Evolutionary conservation across 345 rosid species (phyloP).

Genomic region (Eucalyptus tenuipes): DNA sequence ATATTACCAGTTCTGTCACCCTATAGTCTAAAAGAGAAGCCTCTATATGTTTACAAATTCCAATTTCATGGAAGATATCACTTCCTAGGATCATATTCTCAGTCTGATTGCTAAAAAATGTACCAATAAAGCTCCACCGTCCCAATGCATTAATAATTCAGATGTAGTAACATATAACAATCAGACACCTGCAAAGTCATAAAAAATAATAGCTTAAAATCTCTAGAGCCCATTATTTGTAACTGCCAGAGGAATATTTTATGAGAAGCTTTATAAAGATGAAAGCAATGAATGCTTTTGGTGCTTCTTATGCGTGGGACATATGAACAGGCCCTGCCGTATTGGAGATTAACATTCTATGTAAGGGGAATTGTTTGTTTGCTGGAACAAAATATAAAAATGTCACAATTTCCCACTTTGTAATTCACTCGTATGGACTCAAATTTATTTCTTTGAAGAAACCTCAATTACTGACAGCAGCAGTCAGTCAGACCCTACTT

Average conservation of each 20-base stretch:
- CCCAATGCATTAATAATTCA: not conserved
- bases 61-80: not conserved
- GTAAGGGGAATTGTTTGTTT: not conserved
- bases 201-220: not conserved
- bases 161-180: not conserved
- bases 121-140: not conserved
- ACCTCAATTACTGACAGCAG: not conserved
- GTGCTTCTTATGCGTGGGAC: not conserved
- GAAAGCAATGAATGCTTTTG: not conserved
- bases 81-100: not conserved
- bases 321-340: not conserved
- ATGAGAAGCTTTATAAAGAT: not conserved
- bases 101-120: not conserved
- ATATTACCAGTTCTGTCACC: not conserved
- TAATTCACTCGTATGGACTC: not conserved
- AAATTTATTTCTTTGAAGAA: not conserved
- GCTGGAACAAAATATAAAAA: not conserved
- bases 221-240: not conserved
- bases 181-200: not conserved
- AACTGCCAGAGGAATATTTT: not conserved
- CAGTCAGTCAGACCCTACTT: not conserved
- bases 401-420: not conserved
- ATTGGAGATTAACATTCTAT: not conserved
- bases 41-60: not conserved
- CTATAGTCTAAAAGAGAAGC: not conserved